A percentile compares a stretch with the other conserved stretches of the same genome.
These are phyloP conservation scores for Xylaria sp. DNA, from an alignment of 2,329 filamentous ascomycete species.

Conservation along the genomic window DNA sequence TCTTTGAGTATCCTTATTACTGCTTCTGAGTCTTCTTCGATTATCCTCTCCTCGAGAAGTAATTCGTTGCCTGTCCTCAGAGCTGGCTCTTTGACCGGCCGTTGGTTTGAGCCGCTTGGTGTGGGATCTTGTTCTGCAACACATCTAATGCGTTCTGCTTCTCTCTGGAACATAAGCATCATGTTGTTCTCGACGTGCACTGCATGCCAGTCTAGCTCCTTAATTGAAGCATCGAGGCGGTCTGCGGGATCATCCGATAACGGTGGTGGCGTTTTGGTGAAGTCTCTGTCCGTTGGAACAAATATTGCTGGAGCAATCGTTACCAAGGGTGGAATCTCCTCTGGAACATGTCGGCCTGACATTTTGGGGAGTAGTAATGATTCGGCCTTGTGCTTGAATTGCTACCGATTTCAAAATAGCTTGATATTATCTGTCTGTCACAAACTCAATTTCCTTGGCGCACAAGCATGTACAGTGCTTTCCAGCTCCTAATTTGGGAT, in stretches of 20 bases:
- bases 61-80: not conserved
- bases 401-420: no score
- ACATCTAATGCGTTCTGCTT: constrained; percentile 25
- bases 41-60: constrained; percentile 18
- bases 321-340: constrained; percentile 31
- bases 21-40: constrained; percentile 5
- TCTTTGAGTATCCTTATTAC: constrained; percentile 11
- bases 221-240: constrained; percentile 23
- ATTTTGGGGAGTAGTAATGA: constrained; percentile 15
- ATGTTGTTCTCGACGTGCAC: constrained; percentile 37
- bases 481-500: no score
- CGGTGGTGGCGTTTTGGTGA: constrained; percentile 37
- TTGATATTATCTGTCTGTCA: no score
- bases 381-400: not conserved
- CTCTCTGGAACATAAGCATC: constrained; percentile 27
- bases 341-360: constrained; percentile 12
- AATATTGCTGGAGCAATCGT: constrained; percentile 36
- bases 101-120: constrained; percentile 11
- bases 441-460: no score
- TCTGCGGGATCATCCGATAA: constrained; percentile 27
- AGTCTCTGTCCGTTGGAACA: constrained; percentile 36
- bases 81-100: constrained; percentile 5
- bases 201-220: constrained; percentile 37
- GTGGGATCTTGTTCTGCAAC: constrained; percentile 4
- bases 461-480: no score